A percentile compares a stretch with the other conserved stretches of the same genome.
phyloP scores from a whole-genome alignment of 176 grass and related monocot species.

The Paspalum notatum region DNA sequence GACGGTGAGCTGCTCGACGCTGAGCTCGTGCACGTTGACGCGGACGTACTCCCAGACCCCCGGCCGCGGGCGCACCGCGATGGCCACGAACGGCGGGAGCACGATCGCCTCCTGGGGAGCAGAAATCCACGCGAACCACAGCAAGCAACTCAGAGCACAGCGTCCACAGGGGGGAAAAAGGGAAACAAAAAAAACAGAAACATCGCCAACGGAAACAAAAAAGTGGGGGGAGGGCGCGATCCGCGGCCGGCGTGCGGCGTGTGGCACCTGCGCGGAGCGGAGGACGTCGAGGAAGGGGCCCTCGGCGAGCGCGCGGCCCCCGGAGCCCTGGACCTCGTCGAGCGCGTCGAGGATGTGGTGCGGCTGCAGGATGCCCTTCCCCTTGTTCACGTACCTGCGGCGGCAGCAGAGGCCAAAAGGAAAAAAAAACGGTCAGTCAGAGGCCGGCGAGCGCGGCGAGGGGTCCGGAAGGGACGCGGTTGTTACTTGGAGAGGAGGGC shows the following conservation, averaged over 20 bases:
- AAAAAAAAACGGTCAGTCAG: neutral
- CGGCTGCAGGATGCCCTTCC: conserved; percentile 92
- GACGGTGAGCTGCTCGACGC: conserved; percentile 81
- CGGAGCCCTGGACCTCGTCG: conserved; percentile 64
- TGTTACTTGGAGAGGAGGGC: conserved; percentile 80
- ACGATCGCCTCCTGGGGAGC: conserved; percentile 85
- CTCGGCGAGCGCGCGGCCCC: conserved; percentile 59
- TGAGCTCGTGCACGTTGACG: conserved; percentile 91
- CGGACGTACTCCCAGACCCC: conserved; percentile 97
- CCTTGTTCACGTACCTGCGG: conserved; percentile 78
- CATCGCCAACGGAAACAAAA: neutral
- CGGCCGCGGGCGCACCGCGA: conserved; percentile 89
- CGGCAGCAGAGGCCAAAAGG: neutral
- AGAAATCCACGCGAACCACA: neutral
- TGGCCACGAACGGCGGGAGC: conserved; percentile 94
- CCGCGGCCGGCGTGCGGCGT: neutral
- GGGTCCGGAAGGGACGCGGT: neutral
- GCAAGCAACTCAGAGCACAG: neutral
- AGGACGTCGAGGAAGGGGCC: conserved; percentile 92
- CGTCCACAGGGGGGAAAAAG: neutral
- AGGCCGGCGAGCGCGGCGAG: neutral
- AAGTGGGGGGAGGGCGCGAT: neutral
- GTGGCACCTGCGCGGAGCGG: conserved; percentile 68
- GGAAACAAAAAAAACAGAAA: neutral
- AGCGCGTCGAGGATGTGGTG: conserved; percentile 89